Percentiles rank a stretch among this genome's conserved stretches.
Evolutionary conservation across 2,329 filamentous ascomycete species (phyloP).

Genomic region (Sporothrix mexicana): DNA sequence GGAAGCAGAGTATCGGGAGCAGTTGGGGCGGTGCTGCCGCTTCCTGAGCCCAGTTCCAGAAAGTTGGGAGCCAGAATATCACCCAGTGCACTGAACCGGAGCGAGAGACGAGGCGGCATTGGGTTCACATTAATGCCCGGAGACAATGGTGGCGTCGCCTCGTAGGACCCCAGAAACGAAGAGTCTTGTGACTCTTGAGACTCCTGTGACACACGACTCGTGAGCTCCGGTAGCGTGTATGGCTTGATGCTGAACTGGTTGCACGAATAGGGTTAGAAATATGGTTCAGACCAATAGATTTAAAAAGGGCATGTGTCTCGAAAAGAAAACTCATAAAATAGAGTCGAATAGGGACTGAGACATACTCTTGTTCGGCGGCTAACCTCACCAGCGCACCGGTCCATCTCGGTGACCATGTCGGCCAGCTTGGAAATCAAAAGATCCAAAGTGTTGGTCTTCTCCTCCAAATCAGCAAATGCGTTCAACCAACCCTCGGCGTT

Average conservation of each 20-base stretch:
- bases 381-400: constrained; percentile 80
- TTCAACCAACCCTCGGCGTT: constrained; percentile 91
- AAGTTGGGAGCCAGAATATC: constrained; percentile 35
- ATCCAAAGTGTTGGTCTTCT: constrained; percentile 72
- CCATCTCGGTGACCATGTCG: constrained; percentile 82
- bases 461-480: constrained; percentile 77
- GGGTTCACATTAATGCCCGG: constrained; percentile 36
- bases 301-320: constrained; percentile 13
- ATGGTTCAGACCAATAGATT: neutral
- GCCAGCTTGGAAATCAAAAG: constrained; percentile 73
- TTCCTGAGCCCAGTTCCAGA: constrained; percentile 38
- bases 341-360: neutral
- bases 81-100: constrained; percentile 40
- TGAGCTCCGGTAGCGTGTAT: constrained; percentile 36
- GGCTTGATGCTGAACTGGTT: constrained; percentile 43
- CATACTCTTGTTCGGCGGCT: constrained; percentile 78
- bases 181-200: constrained; percentile 35
- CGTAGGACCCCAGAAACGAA: constrained; percentile 31
- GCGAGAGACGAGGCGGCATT: constrained; percentile 41
- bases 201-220: constrained; percentile 26
- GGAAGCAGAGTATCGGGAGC: constrained; percentile 41
- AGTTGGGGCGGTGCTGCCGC: constrained; percentile 34
- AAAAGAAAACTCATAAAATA: constrained; percentile 31
- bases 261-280: constrained; percentile 19
- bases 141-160: constrained; percentile 36